phyloP scores from a whole-genome alignment of 768 basidiomycete species.

The Amanita subjunquillea region DNA sequence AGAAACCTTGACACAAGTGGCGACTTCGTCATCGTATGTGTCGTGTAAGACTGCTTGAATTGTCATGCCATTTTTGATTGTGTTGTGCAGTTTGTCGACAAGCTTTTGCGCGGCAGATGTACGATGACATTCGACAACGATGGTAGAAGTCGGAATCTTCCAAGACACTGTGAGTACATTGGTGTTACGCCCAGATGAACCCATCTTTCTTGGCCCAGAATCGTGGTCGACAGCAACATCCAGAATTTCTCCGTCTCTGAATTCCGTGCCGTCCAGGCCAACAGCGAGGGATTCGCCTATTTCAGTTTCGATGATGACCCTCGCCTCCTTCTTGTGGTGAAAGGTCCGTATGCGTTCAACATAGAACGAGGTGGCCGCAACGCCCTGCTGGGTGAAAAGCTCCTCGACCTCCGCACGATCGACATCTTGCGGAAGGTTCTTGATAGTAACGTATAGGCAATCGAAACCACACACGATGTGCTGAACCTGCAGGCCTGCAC shows the following conservation, averaged over 20 bases:
- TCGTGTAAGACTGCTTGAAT: slow-evolving; percentile 35
- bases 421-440: slow-evolving; percentile 33
- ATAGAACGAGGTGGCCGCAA: slow-evolving; percentile 24
- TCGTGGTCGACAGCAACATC: slow-evolving; percentile 31
- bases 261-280: slow-evolving; percentile 36
- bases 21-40: no score
- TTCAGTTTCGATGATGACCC: slow-evolving; percentile 30
- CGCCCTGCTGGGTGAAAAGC: slow-evolving; percentile 35
- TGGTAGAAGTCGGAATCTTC: slow-evolving; percentile 33
- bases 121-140: slow-evolving; percentile 23
- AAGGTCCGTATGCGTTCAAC: slow-evolving; percentile 16
- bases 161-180: slow-evolving; percentile 41
- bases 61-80: slow-evolving; percentile 26
- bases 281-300: slow-evolving; percentile 28
- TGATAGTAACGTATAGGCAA: slow-evolving; percentile 35
- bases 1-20: background rate
- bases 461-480: slow-evolving; percentile 42
- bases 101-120: slow-evolving; percentile 22
- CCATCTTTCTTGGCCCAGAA: slow-evolving; percentile 32
- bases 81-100: slow-evolving; percentile 25
- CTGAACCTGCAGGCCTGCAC: slow-evolving; percentile 37
- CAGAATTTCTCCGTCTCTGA: slow-evolving; percentile 28
- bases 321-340: slow-evolving; percentile 24
- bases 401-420: slow-evolving; percentile 27
- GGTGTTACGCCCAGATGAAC: slow-evolving; percentile 16